These are phyloP conservation scores for Tetrahymena elliotti DNA, from an alignment of 73 alveolate species.

Conservation along the genomic window DNA sequence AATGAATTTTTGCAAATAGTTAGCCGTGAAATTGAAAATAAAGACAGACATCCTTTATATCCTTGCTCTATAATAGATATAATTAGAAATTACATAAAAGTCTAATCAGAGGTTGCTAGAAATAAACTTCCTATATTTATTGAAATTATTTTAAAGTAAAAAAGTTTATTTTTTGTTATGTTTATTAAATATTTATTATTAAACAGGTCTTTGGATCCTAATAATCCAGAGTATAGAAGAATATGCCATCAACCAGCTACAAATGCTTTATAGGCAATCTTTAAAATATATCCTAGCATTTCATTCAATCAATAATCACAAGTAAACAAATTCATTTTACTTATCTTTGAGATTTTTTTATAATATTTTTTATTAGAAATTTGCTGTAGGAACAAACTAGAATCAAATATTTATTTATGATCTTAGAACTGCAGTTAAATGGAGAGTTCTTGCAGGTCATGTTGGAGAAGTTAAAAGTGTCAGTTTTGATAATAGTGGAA, in stretches of 20 bases:
- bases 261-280: conserved; percentile 14
- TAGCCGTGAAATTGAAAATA: conserved; percentile 10
- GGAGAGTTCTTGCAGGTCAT: conserved; percentile 44
- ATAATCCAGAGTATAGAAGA: conserved; percentile 31
- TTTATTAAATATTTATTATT: not conserved
- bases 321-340: not conserved
- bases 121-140: conserved; percentile 22
- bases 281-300: conserved; percentile 15
- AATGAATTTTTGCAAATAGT: conserved; percentile 4
- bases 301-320: conserved; percentile 22
- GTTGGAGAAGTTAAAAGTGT: conserved; percentile 21
- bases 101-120: not conserved
- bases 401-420: conserved; percentile 23
- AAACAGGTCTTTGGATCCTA: conserved; percentile 33
- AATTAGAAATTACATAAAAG: conserved; percentile 25
- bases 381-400: conserved; percentile 29
- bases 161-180: not conserved
- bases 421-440: conserved; percentile 36
- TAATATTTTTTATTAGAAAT: not conserved
- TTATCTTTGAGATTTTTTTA: not conserved
- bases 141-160: conserved; percentile 7
- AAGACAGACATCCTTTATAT: conserved; percentile 28
- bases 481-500: conserved; percentile 24
- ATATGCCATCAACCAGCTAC: conserved; percentile 34
- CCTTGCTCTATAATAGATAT: conserved; percentile 35